These are phyloP conservation scores for Phytophthora multivora DNA, from an alignment of 352 stramenopile species.

Conservation along the genomic window DNA sequence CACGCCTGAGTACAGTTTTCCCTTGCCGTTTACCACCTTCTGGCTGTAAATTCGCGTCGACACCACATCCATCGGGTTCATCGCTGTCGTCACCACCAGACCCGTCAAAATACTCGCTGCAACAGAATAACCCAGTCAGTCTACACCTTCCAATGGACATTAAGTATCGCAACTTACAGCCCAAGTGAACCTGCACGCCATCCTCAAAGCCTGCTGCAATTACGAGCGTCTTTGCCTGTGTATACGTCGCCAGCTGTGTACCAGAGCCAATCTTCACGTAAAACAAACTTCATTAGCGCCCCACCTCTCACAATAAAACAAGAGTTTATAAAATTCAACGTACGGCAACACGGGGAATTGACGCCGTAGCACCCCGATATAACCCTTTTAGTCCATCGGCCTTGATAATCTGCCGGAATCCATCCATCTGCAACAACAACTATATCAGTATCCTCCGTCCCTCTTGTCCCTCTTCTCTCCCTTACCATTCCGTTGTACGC, in stretches of 20 bases:
- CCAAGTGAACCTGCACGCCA: slow-evolving; percentile 76
- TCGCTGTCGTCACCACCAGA: slow-evolving; percentile 80
- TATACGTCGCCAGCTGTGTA: slow-evolving; percentile 86
- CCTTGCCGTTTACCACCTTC: slow-evolving; percentile 87
- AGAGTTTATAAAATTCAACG: slow-evolving; percentile 8
- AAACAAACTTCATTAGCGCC: slow-evolving; percentile 5
- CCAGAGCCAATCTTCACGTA: slow-evolving; percentile 74
- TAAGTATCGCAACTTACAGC: slow-evolving; percentile 45
- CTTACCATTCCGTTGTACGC: slow-evolving; percentile 83
- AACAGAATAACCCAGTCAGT: slow-evolving; percentile 9
- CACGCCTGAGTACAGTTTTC: slow-evolving; percentile 75
- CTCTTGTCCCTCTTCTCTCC: neutral
- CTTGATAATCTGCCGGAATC: slow-evolving; percentile 76
- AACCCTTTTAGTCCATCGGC: slow-evolving; percentile 72
- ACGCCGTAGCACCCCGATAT: slow-evolving; percentile 75
- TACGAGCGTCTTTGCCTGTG: slow-evolving; percentile 83
- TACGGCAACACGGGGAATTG: slow-evolving; percentile 81
- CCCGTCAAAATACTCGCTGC: slow-evolving; percentile 83
- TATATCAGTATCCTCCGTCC: slow-evolving; percentile 3
- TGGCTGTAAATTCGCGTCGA: slow-evolving; percentile 89
- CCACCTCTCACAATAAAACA: neutral
- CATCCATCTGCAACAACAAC: slow-evolving; percentile 61
- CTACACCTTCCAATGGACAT: neutral
- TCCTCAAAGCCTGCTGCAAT: slow-evolving; percentile 78
- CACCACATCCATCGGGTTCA: slow-evolving; percentile 91